These are phyloP conservation scores for Myotisia sp. DNA, from an alignment of 2,329 filamentous ascomycete species.

Conservation along the genomic window DNA sequence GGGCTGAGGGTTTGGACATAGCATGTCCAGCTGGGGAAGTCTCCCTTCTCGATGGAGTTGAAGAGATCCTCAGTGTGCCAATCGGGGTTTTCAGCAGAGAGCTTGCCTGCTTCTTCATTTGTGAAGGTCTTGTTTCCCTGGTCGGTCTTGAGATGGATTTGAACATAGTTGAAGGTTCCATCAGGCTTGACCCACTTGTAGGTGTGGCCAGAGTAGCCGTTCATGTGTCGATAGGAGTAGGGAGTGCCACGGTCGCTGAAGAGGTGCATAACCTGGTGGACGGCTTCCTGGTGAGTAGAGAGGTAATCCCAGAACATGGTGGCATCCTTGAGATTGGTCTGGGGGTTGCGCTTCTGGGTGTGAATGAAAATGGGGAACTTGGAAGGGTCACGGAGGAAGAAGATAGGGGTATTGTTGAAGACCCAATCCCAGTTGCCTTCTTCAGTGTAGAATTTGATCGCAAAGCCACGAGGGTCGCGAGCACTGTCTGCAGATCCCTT, in stretches of 20 bases:
- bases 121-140: constrained; percentile 48
- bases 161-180: constrained; percentile 51
- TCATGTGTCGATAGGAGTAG: constrained; percentile 51
- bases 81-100: constrained; percentile 47
- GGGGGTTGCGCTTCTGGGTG: constrained; percentile 59
- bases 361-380: constrained; percentile 64
- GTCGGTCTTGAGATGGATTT: constrained; percentile 50
- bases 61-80: constrained; percentile 51
- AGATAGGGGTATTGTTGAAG: constrained; percentile 44
- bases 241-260: constrained; percentile 54
- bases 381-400: constrained; percentile 59
- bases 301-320: constrained; percentile 57
- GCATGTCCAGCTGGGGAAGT: constrained; percentile 49
- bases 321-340: constrained; percentile 54
- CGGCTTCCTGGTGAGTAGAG: constrained; percentile 46
- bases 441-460: constrained; percentile 58
- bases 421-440: constrained; percentile 64
- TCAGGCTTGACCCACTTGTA: constrained; percentile 53
- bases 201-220: constrained; percentile 54
- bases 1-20: constrained; percentile 51
- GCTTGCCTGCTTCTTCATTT: constrained; percentile 41
- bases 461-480: constrained; percentile 58
- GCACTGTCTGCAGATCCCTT: constrained; percentile 57
- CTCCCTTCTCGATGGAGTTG: constrained; percentile 46
- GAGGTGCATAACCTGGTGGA: constrained; percentile 51